Base-by-base conservation (phyloP, 2,329 filamentous ascomycete genomes). In the Neofusicoccum parvum region DNA sequence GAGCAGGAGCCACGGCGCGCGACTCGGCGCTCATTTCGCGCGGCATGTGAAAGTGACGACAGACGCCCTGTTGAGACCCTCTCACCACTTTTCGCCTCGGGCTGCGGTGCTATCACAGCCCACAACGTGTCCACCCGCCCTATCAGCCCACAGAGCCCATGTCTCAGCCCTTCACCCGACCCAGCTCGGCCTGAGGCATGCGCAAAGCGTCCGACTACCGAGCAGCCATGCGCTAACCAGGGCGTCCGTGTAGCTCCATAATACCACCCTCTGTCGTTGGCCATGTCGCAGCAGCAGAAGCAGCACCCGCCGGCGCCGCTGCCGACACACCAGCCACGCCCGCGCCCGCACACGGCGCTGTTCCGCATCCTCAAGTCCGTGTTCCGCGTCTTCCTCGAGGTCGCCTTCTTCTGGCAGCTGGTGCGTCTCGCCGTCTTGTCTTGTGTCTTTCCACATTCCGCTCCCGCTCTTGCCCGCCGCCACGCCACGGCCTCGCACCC, bases 401-500 rank as follows among this genome's bases (percentile, higher is more conserved):
- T 80, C 43, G 70, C 71, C 60, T 74, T 78, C 70, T 80, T 79
- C 68, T 80, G 77, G 77, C 74, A 77, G 68, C 70, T 76, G 70
- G 78, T 80, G 70, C 67, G 75, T 73, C 48, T 62, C 23, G 20
- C 23, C 43, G 17, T 46, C n/a, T 20, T 20, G 37, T 60, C 49
- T 51, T 36, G 27, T 32, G 27, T 32, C 53, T 41, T 45, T 45
- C 53, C 63, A 37, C 36, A 12, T 34, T 50, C 54, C 7, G 6
- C 39, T 14, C 43, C 14, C 43, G 17, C 39, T 20, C 17, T 10
- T 50, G 20, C 46, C 17, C 15, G 48, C 51, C 41, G 49, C n/a
- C 39, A 12, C 27, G 49, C 49, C 6, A 11, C 37, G 39, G 5
- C 27, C 51, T 32, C 27, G 6, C 23, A 12, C 51, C 36, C n/a